A percentile compares a stretch with the other conserved stretches of the same genome.
Conservation (phyloP, 2,329 filamentous ascomycete genomes). For the Aspergillus sp. region DNA sequence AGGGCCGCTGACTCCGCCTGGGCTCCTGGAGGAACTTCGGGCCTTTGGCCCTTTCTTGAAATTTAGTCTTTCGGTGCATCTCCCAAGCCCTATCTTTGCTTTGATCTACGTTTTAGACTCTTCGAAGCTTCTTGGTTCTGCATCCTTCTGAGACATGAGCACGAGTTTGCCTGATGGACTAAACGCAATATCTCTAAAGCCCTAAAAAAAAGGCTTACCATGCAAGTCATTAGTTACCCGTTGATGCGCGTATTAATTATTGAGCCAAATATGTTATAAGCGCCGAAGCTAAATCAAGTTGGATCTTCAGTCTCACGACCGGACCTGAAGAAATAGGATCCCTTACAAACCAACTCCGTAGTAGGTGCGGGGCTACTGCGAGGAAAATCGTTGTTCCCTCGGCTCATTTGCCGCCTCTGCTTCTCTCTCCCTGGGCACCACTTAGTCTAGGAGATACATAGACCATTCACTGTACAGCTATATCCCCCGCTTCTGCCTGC, state of each 20-base stretch:
- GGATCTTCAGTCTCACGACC: background rate
- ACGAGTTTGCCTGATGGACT: background rate
- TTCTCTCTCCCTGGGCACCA: background rate
- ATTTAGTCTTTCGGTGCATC: constrained; percentile 1
- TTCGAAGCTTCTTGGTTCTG: constrained; percentile 3
- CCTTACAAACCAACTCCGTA: background rate
- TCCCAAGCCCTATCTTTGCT: constrained; percentile 9
- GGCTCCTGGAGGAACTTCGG: constrained; percentile 9
- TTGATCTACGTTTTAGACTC: constrained; percentile 1
- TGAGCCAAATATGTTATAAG: too few relatives aligned
- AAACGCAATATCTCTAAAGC: background rate
- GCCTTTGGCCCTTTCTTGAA: constrained; percentile 7
- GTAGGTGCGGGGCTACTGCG: background rate
- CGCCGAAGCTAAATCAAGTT: background rate
- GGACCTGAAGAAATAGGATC: background rate
- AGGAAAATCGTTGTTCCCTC: background rate
- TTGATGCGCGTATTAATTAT: background rate
- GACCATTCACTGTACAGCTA: background rate
- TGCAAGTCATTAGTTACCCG: background rate
- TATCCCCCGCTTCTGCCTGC: background rate
- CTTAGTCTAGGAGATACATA: background rate
- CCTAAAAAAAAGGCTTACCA: background rate
- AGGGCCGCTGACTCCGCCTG: constrained; percentile 6
- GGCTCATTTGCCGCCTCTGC: background rate
- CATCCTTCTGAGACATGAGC: background rate